Base-by-base conservation (phyloP, 306 rosid species). In the Senna tora region DNA sequence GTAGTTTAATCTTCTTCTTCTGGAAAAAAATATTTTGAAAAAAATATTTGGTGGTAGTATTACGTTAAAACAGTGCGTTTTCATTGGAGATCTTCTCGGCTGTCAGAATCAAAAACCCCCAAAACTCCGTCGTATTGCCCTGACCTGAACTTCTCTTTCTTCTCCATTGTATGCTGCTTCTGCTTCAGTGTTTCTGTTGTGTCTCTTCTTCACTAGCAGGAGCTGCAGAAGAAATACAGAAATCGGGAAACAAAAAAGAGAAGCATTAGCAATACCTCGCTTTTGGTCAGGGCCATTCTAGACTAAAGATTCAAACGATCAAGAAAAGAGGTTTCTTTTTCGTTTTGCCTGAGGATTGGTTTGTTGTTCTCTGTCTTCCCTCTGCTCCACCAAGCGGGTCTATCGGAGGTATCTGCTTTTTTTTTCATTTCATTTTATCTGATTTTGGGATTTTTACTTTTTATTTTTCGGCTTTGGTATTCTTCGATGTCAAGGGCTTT, bases 91-190 rank as follows among this genome's bases (percentile, higher is more conserved):
- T 69, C 81, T 67, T 47, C 79, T 71, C 22, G 32, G 71, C 71
- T 79, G 81, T 79, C 79, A 15, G 87, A 75, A 72, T 66, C 76
- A 22, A 22, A 28, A 25, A 38, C 19, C 38, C 62, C 9, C 22
- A n/a, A 54, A 59, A 61, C 39, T 59, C 78, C 46, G 65, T 22
- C 22, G 46, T 11, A 17, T 11, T 49, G 61, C 78, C 39, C 65
- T n/a, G 62, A 57, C 5, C 28, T 13, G 9, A 9, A 64, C 75
- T 42, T 11, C 16, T 4, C 72, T 32, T 62, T 47, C 11, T 42
- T 65, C 38, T 17, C 28, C 68, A 13, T 2, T 38, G 16, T 47
- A n/a, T n/a, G 66, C 69, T 13, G 22, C 22, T 25, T 51, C 16
- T 41, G 38, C n/a, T n/a, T n/a, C n/a, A n/a, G n/a, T n/a, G 22